phyloP scores from a whole-genome alignment of 2,329 filamentous ascomycete species.

The Talaromyces rugulosus region DNA sequence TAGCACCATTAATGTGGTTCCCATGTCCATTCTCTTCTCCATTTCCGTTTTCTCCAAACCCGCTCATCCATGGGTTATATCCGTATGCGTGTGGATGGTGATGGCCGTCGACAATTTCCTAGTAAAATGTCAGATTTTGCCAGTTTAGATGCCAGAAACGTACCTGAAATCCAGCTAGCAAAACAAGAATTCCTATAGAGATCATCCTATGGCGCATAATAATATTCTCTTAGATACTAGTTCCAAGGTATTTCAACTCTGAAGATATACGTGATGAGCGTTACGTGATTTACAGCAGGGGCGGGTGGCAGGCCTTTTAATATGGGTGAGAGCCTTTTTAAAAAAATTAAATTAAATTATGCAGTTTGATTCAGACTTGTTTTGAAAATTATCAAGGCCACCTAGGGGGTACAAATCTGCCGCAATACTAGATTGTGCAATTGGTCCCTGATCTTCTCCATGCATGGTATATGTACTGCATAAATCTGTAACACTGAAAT shows the following conservation, averaged over 20 bases:
- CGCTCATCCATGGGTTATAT: not conserved
- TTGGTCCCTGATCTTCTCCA: not conserved
- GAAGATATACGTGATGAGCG: not conserved
- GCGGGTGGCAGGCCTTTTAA: not conserved
- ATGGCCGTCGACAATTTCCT: not conserved
- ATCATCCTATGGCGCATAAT: not conserved
- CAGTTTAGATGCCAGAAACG: not conserved
- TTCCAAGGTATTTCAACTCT: not conserved
- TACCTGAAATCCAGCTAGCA: not conserved
- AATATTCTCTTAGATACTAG: not conserved
- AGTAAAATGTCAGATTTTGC: not conserved
- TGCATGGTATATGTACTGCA: not conserved
- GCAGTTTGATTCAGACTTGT: not conserved
- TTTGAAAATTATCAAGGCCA: not conserved
- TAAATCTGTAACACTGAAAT: not conserved
- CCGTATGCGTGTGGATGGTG: not conserved
- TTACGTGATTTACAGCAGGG: not conserved
- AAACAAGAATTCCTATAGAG: not conserved
- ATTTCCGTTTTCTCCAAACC: not conserved
- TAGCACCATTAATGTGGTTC: not conserved
- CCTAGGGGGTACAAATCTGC: not conserved
- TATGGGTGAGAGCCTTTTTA: not conserved
- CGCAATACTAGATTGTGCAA: not conserved
- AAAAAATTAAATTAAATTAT: not conserved
- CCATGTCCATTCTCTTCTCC: not conserved